Evolutionary conservation across 2,329 filamentous ascomycete species (phyloP), one percentile per base, ranked within the genome.

Genomic region (Davidsoniella neocaledoniae): DNA sequence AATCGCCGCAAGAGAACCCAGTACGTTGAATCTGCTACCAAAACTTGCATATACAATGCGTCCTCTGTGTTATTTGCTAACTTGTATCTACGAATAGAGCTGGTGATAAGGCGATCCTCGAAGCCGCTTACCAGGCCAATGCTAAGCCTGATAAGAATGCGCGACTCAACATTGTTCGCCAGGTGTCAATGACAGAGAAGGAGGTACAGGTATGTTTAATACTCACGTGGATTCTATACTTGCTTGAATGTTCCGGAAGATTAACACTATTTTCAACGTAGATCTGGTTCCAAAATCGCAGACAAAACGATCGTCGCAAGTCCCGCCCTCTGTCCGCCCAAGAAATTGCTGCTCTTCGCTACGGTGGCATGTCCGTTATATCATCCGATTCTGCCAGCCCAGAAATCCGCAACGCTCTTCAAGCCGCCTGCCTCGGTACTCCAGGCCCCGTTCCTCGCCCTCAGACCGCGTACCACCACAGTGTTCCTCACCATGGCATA

Each of bases 211-310:
- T 94, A 68, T 64, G 81, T 53, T 44, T 21, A 46, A 54, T 45
- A 49, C 9, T 16, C 3, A 16, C 3, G 25, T 10, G 23, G 21
- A 12, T 47, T 39, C 17, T 39, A 21, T n/a, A 7, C 10, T 16
- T 12, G 4, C n/a, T 40, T n/a, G 26, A 25, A 23, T 23, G 17
- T 29, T 43, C 14, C 19, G 17, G n/a, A 38, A 23, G 19, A 21
- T 23, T 50, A 36, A 50, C 42, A 33, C 16, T 9, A 42, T 17
- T 43, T 45, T 21, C 37, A 9, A 40, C 36, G n/a, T 52, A 95
- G 90, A 94, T 95, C 58, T 96, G 90, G 90, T 95, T 95, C 66
- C 90, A 95, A 61, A 95, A 95, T 61, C 79, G 87, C 60, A 77
- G 90, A 56, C 90, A 96, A 64, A 94, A 93, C 64, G 86, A 93